Evolutionary conservation across 805 yeast species (phyloP), one percentile per base, ranked within the genome.

Genomic region (Lipomyces anomalus): DNA sequence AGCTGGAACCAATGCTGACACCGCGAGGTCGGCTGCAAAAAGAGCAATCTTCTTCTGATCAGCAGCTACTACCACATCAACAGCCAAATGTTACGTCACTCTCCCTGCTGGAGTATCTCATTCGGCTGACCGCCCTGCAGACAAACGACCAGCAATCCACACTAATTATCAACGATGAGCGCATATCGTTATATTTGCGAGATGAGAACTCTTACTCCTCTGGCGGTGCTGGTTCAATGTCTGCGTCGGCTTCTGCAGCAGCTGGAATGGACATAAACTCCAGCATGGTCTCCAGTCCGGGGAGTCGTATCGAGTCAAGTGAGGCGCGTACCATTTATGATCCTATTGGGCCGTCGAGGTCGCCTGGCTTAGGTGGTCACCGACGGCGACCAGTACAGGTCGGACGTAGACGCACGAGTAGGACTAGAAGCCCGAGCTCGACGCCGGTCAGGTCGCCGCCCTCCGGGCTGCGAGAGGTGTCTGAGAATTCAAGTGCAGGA

Each of bases 101-200:
- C 17, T 74, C 85, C 0, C 61, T 82, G 17, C 62, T 83, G 2
- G 88, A 84, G 59, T 83, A 82, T 54, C 47, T 83, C 4, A 56
- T 82, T 0, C 65, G 90, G 34, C 66, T 84, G 13, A 62, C 75
- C 11, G 76, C 80, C 0, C 63, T 83, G 13, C 88, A 84, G 58
- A 67, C 73, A 9, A 75, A 68, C 47, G 88, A 82, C 55, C 78
- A 76, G 49, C 65, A 60, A 22, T 68, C 80, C 1, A 62, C 82
- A 2, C 57, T 76, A 6, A 66, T 74, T 5, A 73, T 79, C 6
- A 72, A 73, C n/a, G 92, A 84, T 58, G 90, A 84, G 59, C 70
- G 81, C 28, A 64, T 84, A 7, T 63, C 79, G 3, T 56, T 80
- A 1, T 84, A 80, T 52, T 63, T 84, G 17, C 70, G 75, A 38